phyloP scores from a whole-genome alignment of 768 basidiomycete species.

The Tulasnella sp. region DNA sequence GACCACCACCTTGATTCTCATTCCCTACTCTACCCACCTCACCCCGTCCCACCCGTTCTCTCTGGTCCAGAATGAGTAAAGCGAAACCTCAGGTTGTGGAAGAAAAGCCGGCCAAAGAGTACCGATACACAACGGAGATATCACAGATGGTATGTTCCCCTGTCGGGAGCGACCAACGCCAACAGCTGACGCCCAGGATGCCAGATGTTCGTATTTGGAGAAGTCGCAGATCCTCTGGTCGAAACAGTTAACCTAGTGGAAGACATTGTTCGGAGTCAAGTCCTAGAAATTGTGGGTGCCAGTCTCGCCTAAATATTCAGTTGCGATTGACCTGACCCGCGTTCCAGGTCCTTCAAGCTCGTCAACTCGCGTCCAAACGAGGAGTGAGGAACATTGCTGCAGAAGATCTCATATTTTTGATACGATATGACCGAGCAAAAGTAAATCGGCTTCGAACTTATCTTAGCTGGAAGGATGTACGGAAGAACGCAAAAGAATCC shows the following conservation, averaged over 20 bases:
- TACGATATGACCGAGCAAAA: constrained; percentile 86
- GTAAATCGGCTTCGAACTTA: constrained; percentile 89
- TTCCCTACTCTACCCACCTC: not conserved
- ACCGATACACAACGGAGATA: constrained; percentile 86
- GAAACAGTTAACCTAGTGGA: constrained; percentile 92
- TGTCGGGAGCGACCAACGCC: not conserved
- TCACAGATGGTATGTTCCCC: constrained; percentile 67
- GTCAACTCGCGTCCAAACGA: constrained; percentile 67
- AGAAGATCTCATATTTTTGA: constrained; percentile 93
- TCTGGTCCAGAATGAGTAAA: constrained; percentile 18
- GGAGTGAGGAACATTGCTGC: constrained; percentile 78
- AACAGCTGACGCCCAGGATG: not conserved
- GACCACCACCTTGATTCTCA: not conserved
- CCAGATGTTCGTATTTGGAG: constrained; percentile 95
- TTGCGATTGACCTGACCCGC: not conserved
- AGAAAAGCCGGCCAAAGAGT: constrained; percentile 28
- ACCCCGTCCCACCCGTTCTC: not conserved
- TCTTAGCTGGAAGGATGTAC: constrained; percentile 93
- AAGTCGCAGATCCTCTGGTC: constrained; percentile 77
- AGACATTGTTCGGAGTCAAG: constrained; percentile 81
- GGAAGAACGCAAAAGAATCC: constrained; percentile 87
- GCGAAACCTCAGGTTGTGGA: constrained; percentile 14
- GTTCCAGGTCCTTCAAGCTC: constrained; percentile 70
- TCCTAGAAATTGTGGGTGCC: constrained; percentile 70
- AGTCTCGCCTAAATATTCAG: not conserved